Evolutionary conservation across 768 basidiomycete genomes (phyloP).

Genomic region (Dioszegia hungarica): DNA sequence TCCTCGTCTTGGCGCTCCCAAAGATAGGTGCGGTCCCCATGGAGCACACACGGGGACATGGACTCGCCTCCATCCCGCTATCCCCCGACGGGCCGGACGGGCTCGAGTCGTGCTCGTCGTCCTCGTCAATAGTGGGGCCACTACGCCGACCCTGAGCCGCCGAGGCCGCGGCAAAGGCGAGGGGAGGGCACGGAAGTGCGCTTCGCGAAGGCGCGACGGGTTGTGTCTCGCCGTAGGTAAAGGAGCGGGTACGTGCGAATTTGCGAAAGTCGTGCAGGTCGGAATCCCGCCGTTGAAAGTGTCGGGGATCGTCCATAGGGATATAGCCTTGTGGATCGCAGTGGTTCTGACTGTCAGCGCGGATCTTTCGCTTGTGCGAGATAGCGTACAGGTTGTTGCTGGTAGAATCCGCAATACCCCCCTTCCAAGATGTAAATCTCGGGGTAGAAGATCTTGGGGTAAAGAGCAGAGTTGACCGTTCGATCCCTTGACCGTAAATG

Average conservation of each 20-base stretch:
- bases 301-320: conserved; percentile 88
- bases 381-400: conserved; percentile 54
- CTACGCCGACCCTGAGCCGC: conserved; percentile 50
- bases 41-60: conserved; percentile 60
- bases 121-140: conserved; percentile 57
- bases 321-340: conserved; percentile 82
- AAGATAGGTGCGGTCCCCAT: conserved; percentile 33
- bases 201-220: conserved; percentile 16
- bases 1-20: conserved; percentile 36
- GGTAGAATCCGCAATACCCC: conserved; percentile 86
- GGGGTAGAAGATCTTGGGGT: conserved; percentile 90
- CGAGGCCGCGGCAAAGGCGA: conserved; percentile 44
- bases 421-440: conserved; percentile 97
- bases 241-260: conserved; percentile 85
- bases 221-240: conserved; percentile 74
- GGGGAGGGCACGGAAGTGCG: conserved; percentile 28
- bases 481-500: conserved; percentile 87
- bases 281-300: conserved; percentile 71
- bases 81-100: conserved; percentile 55
- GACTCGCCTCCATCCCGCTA: conserved; percentile 69
- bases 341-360: conserved; percentile 19
- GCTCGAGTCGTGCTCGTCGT: conserved; percentile 57
- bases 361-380: too few species aligned
- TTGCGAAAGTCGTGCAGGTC: conserved; percentile 90
- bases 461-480: conserved; percentile 75